phyloP scores from a whole-genome alignment of 2,329 filamentous ascomycete genomes.

The Colletotrichum sp. region DNA sequence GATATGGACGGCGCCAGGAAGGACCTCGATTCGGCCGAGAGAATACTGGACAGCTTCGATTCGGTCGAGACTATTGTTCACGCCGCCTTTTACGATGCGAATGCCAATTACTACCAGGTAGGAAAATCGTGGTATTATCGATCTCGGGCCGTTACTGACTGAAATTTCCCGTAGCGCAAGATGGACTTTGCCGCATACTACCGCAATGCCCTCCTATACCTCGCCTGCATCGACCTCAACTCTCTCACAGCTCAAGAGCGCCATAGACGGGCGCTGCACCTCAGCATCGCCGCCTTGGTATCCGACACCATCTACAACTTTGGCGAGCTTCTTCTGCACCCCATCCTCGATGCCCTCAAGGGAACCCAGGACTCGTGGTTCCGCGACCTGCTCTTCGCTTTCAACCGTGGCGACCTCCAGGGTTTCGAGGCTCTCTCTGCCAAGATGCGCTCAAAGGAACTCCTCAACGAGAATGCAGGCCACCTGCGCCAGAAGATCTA shows the following conservation, averaged over 20 bases:
- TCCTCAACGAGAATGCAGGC: slow-evolving; percentile 78
- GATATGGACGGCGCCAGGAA: slow-evolving; percentile 84
- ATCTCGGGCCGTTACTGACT: slow-evolving; percentile 31
- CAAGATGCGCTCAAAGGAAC: slow-evolving; percentile 79
- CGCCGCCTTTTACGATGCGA: slow-evolving; percentile 94
- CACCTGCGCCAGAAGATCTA: slow-evolving; percentile 98
- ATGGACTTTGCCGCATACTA: slow-evolving; percentile 96
- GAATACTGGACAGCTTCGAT: slow-evolving; percentile 89
- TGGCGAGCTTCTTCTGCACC: slow-evolving; percentile 96
- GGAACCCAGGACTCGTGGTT: slow-evolving; percentile 84
- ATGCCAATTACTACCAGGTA: slow-evolving; percentile 91
- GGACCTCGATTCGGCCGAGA: slow-evolving; percentile 86
- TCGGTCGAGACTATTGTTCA: slow-evolving; percentile 95
- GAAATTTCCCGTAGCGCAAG: slow-evolving; percentile 59
- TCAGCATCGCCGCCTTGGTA: slow-evolving; percentile 89
- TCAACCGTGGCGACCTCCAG: slow-evolving; percentile 91
- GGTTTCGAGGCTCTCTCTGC: slow-evolving; percentile 85
- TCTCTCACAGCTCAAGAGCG: slow-evolving; percentile 77
- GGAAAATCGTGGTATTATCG: slow-evolving; percentile 26
- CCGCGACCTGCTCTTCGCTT: slow-evolving; percentile 93
- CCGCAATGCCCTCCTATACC: slow-evolving; percentile 95
- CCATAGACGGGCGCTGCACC: slow-evolving; percentile 85
- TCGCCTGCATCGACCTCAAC: slow-evolving; percentile 89
- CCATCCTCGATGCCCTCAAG: slow-evolving; percentile 83
- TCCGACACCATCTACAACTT: slow-evolving; percentile 99